Conservation (phyloP, 2,329 filamentous ascomycete genomes). For the Claviceps quebecensis region DNA sequence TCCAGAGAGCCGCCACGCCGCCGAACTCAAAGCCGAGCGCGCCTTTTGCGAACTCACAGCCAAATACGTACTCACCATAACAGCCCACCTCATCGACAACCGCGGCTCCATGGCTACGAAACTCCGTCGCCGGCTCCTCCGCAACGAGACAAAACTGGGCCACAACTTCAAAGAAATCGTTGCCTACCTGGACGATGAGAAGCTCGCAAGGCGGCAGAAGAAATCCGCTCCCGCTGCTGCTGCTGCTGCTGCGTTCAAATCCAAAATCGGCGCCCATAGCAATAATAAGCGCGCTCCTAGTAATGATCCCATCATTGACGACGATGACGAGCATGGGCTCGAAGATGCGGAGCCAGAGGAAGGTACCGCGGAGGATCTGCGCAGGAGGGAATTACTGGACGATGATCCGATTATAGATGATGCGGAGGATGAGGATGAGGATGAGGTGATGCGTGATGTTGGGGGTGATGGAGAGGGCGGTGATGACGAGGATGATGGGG, state of each 20-base stretch:
- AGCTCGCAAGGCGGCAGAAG: slow-evolving; percentile 33
- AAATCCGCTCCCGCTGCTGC: slow-evolving; percentile 15
- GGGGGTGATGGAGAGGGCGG: slow-evolving; percentile 22
- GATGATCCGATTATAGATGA: slow-evolving; percentile 28
- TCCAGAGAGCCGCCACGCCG: slow-evolving; percentile 44
- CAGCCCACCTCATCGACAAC: slow-evolving; percentile 60
- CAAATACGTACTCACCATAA: slow-evolving; percentile 70
- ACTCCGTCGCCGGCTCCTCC: slow-evolving; percentile 56
- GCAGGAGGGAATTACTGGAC: slow-evolving; percentile 39
- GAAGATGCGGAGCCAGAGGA: slow-evolving; percentile 40
- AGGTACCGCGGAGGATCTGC: slow-evolving; percentile 43
- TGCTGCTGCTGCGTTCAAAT: slow-evolving; percentile 8
- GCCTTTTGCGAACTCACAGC: slow-evolving; percentile 72
- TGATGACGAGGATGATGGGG: slow-evolving; percentile 25
- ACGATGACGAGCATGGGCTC: slow-evolving; percentile 9
- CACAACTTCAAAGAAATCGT: slow-evolving; percentile 76
- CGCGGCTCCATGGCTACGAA: slow-evolving; percentile 44
- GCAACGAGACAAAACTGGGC: slow-evolving; percentile 71
- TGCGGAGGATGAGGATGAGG: slow-evolving; percentile 21
- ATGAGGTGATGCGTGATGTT: slow-evolving; percentile 20
- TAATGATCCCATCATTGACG: slow-evolving; percentile 30
- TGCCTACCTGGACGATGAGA: slow-evolving; percentile 60
- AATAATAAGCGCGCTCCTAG: slow-evolving; percentile 23
- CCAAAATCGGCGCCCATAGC: slow-evolving; percentile 12
- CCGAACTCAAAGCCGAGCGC: slow-evolving; percentile 66